Conservation (phyloP, 345 rosid genomes). For the Euclidium syriacum region DNA sequence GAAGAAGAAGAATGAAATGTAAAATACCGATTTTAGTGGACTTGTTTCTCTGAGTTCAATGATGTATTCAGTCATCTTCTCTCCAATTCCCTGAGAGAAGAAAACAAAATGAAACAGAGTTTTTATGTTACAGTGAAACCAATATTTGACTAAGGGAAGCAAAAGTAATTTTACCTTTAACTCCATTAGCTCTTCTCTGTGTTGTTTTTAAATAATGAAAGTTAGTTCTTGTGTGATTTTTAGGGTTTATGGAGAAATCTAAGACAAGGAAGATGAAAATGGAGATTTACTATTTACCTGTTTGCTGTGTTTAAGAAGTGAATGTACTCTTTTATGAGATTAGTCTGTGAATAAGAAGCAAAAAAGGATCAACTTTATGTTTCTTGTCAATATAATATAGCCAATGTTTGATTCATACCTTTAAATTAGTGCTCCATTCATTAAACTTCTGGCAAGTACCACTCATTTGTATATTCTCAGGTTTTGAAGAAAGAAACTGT, state of each 20-base stretch:
- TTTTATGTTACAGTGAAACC: neutral
- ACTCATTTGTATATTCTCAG: conserved; percentile 23
- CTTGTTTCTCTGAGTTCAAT: conserved; percentile 58
- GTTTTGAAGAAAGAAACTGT: conserved; percentile 20
- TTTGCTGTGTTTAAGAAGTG: conserved; percentile 68
- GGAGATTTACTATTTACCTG: conserved; percentile 38
- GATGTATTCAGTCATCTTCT: conserved; percentile 69
- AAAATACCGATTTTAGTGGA: conserved; percentile 58
- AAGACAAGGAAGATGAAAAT: neutral
- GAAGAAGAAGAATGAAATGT: neutral
- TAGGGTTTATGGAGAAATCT: neutral
- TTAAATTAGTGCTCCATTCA: conserved; percentile 50
- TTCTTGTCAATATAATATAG: neutral
- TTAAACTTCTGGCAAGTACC: conserved; percentile 51
- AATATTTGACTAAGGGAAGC: neutral
- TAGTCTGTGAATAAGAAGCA: conserved; percentile 39
- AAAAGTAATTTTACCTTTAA: conserved; percentile 48
- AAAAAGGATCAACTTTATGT: neutral
- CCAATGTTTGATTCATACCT: conserved; percentile 36
- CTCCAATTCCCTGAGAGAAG: conserved; percentile 65
- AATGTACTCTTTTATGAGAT: conserved; percentile 57
- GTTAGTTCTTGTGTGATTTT: conserved; percentile 8
- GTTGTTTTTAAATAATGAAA: conserved; percentile 5
- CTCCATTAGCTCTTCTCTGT: conserved; percentile 73
- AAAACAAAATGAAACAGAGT: neutral